phyloP scores from a whole-genome alignment of 768 basidiomycete genomes.

The Kwoniella sp. region DNA sequence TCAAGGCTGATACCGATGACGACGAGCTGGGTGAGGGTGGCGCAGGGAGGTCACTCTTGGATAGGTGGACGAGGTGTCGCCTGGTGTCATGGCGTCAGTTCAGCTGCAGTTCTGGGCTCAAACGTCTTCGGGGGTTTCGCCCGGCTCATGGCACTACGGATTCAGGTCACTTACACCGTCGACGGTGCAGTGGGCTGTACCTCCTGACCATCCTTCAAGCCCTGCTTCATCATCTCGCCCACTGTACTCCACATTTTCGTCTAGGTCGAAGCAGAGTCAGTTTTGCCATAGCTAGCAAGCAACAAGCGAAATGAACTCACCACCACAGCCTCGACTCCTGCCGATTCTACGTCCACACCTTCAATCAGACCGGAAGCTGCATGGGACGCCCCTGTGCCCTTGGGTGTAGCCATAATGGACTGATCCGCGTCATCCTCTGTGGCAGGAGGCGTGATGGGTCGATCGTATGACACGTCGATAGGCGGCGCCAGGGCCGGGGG shows the following conservation, averaged over 20 bases:
- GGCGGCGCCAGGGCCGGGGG: slow-evolving; percentile 1
- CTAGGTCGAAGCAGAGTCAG: not conserved
- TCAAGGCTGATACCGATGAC: slow-evolving; percentile 32
- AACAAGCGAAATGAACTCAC: slow-evolving; percentile 9
- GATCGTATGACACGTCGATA: not conserved
- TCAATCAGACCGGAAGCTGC: too few species aligned
- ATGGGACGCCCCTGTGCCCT: too few species aligned
- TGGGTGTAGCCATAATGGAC: too few species aligned
- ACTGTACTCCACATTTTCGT: slow-evolving; percentile 47
- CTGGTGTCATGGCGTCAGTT: slow-evolving; percentile 11
- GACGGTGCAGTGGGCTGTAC: slow-evolving; percentile 1
- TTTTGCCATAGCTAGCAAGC: not conserved
- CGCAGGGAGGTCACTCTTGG: slow-evolving; percentile 17
- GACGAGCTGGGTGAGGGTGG: slow-evolving; percentile 19
- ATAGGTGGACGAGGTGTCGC: slow-evolving; percentile 28
- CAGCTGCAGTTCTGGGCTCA: not conserved
- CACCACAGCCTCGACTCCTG: slow-evolving; percentile 15
- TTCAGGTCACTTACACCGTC: slow-evolving; percentile 19
- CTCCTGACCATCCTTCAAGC: slow-evolving; percentile 8
- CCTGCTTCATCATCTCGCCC: slow-evolving; percentile 28
- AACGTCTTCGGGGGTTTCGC: too few species aligned
- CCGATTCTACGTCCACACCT: slow-evolving; percentile 12
- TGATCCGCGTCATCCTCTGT: too few species aligned
- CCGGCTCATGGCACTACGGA: not conserved
- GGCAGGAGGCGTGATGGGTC: too few species aligned